Base-by-base conservation (phyloP, 306 rosid species). In the Glycine soja region DNA sequence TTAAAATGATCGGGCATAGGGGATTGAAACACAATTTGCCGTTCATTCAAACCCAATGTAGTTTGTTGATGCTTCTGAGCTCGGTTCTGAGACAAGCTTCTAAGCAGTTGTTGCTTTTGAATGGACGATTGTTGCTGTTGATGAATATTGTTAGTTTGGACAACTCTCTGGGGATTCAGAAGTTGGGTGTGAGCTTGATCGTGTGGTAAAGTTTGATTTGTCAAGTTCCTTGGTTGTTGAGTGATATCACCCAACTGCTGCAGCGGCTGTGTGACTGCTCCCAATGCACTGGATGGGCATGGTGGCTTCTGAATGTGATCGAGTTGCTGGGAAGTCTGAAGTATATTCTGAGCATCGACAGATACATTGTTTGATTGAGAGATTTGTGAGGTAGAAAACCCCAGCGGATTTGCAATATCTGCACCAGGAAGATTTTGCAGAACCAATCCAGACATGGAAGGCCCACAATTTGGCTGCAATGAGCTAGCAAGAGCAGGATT, bases 371-470 rank as follows among this genome's bases (percentile, higher is more conserved):
- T 90, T 15, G 88, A 38, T 73, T 88, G 97, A 70, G 90, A 84
- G 7, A 86, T 72, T 70, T 90, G 97, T 15, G 91, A 71, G 7
- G 78, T 58, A n/a, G 88, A 80, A 85, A 88, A 64, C 77, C 88
- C 97, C 48, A 87, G 70, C 83, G 88, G 97, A 54, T 86, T 84
- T 47, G 93, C 75, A 75, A 84, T 79, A 82, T 91, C 93, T 48
- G 88, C 72, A 74, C 91, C 89, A 36, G 82, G 54, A 65, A 90
- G 87, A 67, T 89, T 90, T 47, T 86, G 91, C 66, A 88, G 74
- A 72, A 83, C 81, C 6, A 92, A 83, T 70, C 91, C 89, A 4
- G 94, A 30, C 88, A 86, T 82, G 47, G 91, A 84, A 42, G 89
- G 88, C 86, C 80, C 81, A 78, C 85, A 88, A 81, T 84, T 91